Evolutionary conservation across 208 protist species (phyloP).

Genomic region (Trichomonas vaginalis): DNA sequence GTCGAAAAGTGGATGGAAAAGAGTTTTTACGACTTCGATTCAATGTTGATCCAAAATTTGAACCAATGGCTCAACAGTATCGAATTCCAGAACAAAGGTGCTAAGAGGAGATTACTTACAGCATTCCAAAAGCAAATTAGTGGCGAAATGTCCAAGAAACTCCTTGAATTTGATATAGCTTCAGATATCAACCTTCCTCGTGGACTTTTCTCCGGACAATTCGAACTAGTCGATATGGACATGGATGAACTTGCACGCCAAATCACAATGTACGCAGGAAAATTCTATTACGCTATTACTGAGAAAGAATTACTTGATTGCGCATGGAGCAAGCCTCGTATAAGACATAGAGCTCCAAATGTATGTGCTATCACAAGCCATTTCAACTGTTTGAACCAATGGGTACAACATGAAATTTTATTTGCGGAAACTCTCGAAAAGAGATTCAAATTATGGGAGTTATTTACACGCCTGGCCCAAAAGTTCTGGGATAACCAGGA

Average conservation of each 20-base stretch:
- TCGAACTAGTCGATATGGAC: neutral
- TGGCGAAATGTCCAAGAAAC: neutral
- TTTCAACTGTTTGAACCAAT: neutral
- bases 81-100: no score
- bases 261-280: neutral
- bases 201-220: neutral
- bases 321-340: neutral
- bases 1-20: slow-evolving; percentile 14
- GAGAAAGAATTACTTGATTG: neutral
- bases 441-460: neutral
- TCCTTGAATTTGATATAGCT: neutral
- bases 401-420: neutral
- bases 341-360: neutral
- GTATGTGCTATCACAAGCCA: neutral
- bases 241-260: neutral
- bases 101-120: neutral
- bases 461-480: neutral
- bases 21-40: neutral
- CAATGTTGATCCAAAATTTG: neutral
- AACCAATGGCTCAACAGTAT: neutral
- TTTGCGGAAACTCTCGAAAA: neutral
- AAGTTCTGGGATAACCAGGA: neutral
- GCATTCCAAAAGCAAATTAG: neutral
- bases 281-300: neutral
- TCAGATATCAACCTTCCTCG: neutral